Evolutionary conservation across 2,329 filamentous ascomycete genomes (phyloP).

Genomic region (Huntiella decipiens): DNA sequence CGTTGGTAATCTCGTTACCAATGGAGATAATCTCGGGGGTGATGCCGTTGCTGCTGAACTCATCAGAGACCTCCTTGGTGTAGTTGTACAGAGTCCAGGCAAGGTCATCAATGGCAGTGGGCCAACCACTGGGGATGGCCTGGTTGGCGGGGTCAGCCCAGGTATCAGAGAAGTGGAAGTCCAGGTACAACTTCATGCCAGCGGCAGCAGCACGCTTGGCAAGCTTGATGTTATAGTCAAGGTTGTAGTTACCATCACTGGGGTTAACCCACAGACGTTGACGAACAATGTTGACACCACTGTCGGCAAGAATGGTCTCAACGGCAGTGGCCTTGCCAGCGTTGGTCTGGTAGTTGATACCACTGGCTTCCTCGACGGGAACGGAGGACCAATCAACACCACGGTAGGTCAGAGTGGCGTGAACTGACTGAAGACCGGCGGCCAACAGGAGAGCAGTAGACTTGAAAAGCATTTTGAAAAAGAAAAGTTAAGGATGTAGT

Average conservation of each 20-base stretch:
- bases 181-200: slow-evolving; percentile 40
- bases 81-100: slow-evolving; percentile 49
- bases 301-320: slow-evolving; percentile 41
- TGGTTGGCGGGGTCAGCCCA: slow-evolving; percentile 54
- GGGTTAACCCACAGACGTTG: slow-evolving; percentile 57
- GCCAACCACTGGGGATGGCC: slow-evolving; percentile 44
- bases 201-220: slow-evolving; percentile 44
- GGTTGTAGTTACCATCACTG: slow-evolving; percentile 42
- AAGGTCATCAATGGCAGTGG: slow-evolving; percentile 36
- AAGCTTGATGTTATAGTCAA: slow-evolving; percentile 52
- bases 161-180: slow-evolving; percentile 49
- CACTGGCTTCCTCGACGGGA: slow-evolving; percentile 40
- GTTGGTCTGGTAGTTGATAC: slow-evolving; percentile 39
- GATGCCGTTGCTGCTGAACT: slow-evolving; percentile 36
- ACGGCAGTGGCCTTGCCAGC: slow-evolving; percentile 34
- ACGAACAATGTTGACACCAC: slow-evolving; percentile 49
- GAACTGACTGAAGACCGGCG: slow-evolving; percentile 1
- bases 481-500: not conserved
- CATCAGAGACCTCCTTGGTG: slow-evolving; percentile 40
- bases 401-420: slow-evolving; percentile 37
- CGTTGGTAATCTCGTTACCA: slow-evolving; percentile 53
- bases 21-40: slow-evolving; percentile 45
- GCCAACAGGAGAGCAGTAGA: slow-evolving; percentile 3
- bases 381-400: slow-evolving; percentile 56
- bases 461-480: slow-evolving; percentile 6